Base-by-base conservation (phyloP, 2,329 filamentous ascomycete genomes). In the Thielaviopsis musarum region DNA sequence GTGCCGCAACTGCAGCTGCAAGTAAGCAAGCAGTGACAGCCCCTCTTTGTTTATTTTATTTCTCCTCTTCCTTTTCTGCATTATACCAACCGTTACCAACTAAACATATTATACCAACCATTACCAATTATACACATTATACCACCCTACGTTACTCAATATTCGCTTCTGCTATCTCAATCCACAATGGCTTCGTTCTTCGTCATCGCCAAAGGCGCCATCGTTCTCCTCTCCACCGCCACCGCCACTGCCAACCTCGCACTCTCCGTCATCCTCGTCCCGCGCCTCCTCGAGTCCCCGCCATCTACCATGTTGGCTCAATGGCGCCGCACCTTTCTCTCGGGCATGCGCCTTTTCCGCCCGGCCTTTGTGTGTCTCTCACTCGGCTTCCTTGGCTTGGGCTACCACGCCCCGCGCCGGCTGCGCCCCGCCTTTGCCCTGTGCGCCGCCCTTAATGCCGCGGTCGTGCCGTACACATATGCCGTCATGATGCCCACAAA, bases 221-320 rank as follows among this genome's bases (percentile, higher is more conserved):
- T 52, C 10, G 24, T 61, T 7, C 22, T 61, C 13, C 19, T 58
- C 17, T 22, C 56, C 34, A 54, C 57, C 22, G 57, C 52, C 41
- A 21, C 34, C 19, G 57, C 51, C 51, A 49, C 34, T 10, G 52
- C 34, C 34, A 59, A 55, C 26, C 52, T 54, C 7, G 41, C 38
- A 12, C 21, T 59, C 5, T 59, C 57, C 5, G 21, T 28, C 34
- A 24, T 54, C 41, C 15, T 58, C 19, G 41, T 57, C 19, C 59
- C 59, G 19, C 59, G 59, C 4, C 52, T 61, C 12, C 59, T 58
- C 56, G 59, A 61, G 19, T 51, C 59, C 10, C 59, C 59, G 21
- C 52, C 41, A 12, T 28, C 52, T 15, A 52, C 38, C 26, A 61
- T 61, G 59, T 56, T 61, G 21, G 28, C 34, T 17, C 59, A 58